Evolutionary conservation across 106 monocot genomes (phyloP).

Genomic region (Chionographis japonica): DNA sequence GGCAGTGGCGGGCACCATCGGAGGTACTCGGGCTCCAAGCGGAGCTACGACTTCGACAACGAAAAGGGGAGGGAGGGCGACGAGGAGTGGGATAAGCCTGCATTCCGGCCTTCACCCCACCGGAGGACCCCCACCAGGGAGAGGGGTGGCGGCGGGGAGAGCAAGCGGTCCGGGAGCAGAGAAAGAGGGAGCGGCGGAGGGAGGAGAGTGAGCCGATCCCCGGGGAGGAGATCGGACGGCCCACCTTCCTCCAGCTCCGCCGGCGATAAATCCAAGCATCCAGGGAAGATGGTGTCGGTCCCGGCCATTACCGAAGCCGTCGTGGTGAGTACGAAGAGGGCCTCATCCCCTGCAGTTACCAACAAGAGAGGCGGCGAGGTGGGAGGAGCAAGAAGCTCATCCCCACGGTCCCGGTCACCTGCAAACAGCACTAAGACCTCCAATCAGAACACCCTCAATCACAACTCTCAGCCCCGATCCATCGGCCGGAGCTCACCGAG

Average conservation of each 20-base stretch:
- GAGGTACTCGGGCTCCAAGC: conserved; percentile 67
- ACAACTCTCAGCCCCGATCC: conserved; percentile 20
- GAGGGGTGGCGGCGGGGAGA: conserved; percentile 64
- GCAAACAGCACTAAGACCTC: conserved; percentile 21
- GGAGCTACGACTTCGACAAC: conserved; percentile 89
- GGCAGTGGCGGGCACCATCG: conserved; percentile 9
- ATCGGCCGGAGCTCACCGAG: conserved; percentile 76
- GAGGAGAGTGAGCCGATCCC: conserved; percentile 77
- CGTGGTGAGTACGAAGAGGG: neutral
- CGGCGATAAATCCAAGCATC: conserved; percentile 36
- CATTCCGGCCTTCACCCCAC: conserved; percentile 55
- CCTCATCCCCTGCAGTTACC: neutral
- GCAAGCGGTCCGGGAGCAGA: conserved; percentile 1
- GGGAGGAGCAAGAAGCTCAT: conserved; percentile 16
- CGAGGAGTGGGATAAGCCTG: conserved; percentile 23
- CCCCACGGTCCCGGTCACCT: conserved; percentile 54
- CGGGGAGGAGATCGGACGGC: conserved; percentile 56
- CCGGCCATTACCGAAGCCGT: conserved; percentile 26
- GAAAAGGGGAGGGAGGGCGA: conserved; percentile 28
- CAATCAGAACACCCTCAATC: conserved; percentile 34
- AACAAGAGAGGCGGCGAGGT: conserved; percentile 16
- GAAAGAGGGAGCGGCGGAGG: conserved; percentile 4
- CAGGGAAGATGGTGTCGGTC: conserved; percentile 81
- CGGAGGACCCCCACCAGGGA: conserved; percentile 63
- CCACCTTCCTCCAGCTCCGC: conserved; percentile 4